These are phyloP conservation scores for Chrysosporium queenslandicum DNA, from an alignment of 2,329 filamentous ascomycete genomes.

Conservation along the genomic window DNA sequence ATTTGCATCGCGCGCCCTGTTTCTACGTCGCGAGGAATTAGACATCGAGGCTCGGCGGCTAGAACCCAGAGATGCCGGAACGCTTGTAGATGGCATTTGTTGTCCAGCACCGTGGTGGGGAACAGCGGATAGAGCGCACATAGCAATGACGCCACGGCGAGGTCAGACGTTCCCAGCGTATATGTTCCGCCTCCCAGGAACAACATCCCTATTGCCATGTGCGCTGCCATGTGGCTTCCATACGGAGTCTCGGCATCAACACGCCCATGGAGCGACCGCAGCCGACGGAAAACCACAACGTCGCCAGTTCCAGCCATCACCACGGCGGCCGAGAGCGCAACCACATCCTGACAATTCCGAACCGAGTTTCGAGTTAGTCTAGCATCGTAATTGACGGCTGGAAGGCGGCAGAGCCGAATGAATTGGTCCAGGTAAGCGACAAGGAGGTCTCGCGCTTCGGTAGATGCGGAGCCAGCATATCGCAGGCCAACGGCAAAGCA, in stretches of 20 bases:
- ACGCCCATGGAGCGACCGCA: constrained; percentile 79
- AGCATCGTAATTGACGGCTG: constrained; percentile 62
- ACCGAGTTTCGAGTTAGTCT: constrained; percentile 73
- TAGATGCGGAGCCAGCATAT: constrained; percentile 62
- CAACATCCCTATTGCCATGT: constrained; percentile 80
- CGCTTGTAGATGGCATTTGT: constrained; percentile 86
- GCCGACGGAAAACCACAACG: constrained; percentile 67
- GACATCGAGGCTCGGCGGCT: constrained; percentile 77
- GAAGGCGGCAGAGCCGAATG: constrained; percentile 62
- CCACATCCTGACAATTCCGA: constrained; percentile 79
- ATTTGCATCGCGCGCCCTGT: constrained; percentile 69
- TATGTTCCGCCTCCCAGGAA: constrained; percentile 89
- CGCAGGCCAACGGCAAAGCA: constrained; percentile 66
- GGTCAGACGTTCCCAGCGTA: constrained; percentile 79
- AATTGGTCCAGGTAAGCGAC: constrained; percentile 79
- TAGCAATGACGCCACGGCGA: constrained; percentile 75
- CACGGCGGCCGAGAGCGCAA: constrained; percentile 70
- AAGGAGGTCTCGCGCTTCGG: constrained; percentile 66
- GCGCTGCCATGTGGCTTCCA: constrained; percentile 83
- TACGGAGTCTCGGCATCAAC: constrained; percentile 77
- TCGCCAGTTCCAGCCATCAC: constrained; percentile 97
- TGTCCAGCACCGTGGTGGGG: constrained; percentile 80
- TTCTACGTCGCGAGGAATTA: constrained; percentile 77
- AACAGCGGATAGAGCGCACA: constrained; percentile 92
- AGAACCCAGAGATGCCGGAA: constrained; percentile 97